Percentiles rank a stretch among this genome's conserved stretches.
Conservation (phyloP, 768 basidiomycete genomes). For the Leccinum olivaceopallidum region DNA sequence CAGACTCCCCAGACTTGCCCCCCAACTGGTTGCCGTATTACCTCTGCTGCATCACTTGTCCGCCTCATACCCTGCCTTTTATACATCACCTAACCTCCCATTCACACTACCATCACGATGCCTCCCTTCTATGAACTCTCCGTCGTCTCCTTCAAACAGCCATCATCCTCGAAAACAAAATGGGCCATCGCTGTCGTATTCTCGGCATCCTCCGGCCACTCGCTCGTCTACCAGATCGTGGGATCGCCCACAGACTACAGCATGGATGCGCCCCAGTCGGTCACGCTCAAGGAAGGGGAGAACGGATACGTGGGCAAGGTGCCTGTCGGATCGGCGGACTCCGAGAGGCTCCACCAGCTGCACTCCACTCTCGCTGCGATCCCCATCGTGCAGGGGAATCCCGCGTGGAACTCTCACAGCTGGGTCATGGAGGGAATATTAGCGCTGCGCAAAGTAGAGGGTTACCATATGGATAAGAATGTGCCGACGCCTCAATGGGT, state of each 20-base stretch:
- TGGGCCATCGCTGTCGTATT: constrained; percentile 33
- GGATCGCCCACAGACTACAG: constrained; percentile 30
- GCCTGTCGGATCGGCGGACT: constrained; percentile 28
- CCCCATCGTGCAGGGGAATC: constrained; percentile 28
- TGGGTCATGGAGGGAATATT: constrained; percentile 36
- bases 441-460: constrained; percentile 30
- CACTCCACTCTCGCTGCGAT: constrained; percentile 30
- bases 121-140: constrained; percentile 36
- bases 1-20: constrained; percentile 4
- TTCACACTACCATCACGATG: constrained; percentile 17
- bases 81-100: constrained; percentile 1
- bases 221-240: constrained; percentile 33
- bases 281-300: constrained; percentile 33
- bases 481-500: constrained; percentile 32
- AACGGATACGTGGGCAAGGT: constrained; percentile 26
- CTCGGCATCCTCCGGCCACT: constrained; percentile 29
- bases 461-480: constrained; percentile 31
- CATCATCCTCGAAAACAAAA: constrained; percentile 20
- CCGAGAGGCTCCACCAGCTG: constrained; percentile 29
- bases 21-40: not conserved
- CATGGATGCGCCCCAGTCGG: constrained; percentile 34
- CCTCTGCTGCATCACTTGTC: not conserved
- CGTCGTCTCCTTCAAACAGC: constrained; percentile 28
- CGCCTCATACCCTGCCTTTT: not conserved
- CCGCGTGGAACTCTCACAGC: constrained; percentile 29